These are phyloP conservation scores for Pleodorina starrii DNA, from an alignment of 139 green algal genomes.

Conservation along the genomic window DNA sequence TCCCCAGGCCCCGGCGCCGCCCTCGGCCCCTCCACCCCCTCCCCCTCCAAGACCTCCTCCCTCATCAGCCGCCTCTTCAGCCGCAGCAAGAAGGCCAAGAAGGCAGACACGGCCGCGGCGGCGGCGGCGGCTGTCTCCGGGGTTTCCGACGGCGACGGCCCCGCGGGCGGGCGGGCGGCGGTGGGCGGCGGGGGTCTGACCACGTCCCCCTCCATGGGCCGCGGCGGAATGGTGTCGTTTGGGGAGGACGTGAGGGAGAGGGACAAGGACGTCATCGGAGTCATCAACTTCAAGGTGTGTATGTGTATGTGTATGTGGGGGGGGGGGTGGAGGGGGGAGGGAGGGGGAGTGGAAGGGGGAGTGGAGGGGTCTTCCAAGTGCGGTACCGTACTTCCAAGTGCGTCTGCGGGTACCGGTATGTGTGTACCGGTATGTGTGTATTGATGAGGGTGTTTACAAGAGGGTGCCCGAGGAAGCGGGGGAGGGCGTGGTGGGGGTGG, in stretches of 20 bases:
- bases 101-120: neutral
- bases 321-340: neutral
- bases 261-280: slow-evolving; percentile 22
- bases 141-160: no score
- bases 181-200: no score
- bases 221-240: neutral
- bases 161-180: neutral
- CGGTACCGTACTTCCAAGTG: no score
- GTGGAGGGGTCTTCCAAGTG: neutral
- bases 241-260: neutral
- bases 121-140: neutral
- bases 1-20: no score
- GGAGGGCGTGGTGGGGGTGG: no score
- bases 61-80: neutral
- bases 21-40: neutral
- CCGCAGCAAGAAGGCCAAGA: neutral
- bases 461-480: no score
- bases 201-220: neutral
- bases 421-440: no score
- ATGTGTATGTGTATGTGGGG: neutral
- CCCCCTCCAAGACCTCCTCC: neutral
- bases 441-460: no score
- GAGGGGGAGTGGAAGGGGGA: neutral
- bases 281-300: slow-evolving; percentile 16
- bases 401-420: no score